Conservation (phyloP, 2,329 filamentous ascomycete species). For the Fusarium mangiferae region DNA sequence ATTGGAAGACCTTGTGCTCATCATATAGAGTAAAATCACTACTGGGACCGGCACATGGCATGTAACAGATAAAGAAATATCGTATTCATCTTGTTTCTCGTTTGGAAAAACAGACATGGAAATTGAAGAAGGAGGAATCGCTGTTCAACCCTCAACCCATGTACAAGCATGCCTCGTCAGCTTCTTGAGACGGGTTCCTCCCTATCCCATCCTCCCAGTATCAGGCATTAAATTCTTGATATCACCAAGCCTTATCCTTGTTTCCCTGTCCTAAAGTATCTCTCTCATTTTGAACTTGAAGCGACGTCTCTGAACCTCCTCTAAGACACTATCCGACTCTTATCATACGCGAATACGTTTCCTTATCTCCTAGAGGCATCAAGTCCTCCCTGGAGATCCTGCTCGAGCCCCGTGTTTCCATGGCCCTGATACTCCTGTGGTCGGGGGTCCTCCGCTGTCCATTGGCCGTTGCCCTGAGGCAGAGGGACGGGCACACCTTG, state of each 20-base stretch:
- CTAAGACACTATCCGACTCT: not conserved
- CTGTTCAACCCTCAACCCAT: slow-evolving; percentile 13
- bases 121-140: slow-evolving; percentile 24
- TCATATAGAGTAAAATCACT: not conserved
- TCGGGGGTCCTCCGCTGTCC: slow-evolving; percentile 69
- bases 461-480: slow-evolving; percentile 61
- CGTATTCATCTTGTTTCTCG: slow-evolving; percentile 41
- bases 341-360: slow-evolving; percentile 23
- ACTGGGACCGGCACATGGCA: not conserved
- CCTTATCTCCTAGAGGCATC: slow-evolving; percentile 48
- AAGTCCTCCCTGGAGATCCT: slow-evolving; percentile 64
- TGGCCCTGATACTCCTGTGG: slow-evolving; percentile 67
- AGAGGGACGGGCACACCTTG: slow-evolving; percentile 61
- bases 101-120: slow-evolving; percentile 25
- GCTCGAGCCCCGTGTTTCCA: slow-evolving; percentile 62
- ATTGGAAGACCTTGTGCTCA: not conserved
- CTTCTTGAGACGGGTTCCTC: not conserved
- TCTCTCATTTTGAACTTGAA: slow-evolving; percentile 17
- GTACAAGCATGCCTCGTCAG: slow-evolving; percentile 8
- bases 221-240: slow-evolving; percentile 33
- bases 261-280: not conserved
- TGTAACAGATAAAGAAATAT: slow-evolving; percentile 36
- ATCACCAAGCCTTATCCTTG: slow-evolving; percentile 7
- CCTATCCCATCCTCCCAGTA: not conserved
- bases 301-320: slow-evolving; percentile 2